Base-by-base conservation (phyloP, 2,329 filamentous ascomycete species). In the Ilyonectria mors-panacis region DNA sequence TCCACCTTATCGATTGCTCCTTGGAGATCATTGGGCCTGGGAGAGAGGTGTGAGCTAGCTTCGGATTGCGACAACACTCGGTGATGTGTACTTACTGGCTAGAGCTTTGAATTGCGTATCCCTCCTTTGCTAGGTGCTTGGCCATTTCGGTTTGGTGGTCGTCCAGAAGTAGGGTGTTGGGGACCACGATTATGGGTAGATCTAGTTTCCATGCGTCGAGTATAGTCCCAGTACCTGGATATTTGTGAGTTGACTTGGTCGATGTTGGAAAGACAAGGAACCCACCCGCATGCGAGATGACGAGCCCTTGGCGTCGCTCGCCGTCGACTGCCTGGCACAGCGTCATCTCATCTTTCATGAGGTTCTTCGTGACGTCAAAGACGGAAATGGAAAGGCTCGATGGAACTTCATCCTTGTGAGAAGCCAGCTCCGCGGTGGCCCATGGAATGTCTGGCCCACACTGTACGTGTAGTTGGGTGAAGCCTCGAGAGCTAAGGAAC, bases 81-180 rank as follows among this genome's bases (percentile, higher is more conserved):
- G 7, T 19, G 28, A 37, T 30, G 45, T 8, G 37, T n/a, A 78
- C 87, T 62, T 86, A 94, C 92, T 87, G 85, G 47, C 94, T 82
- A 59, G 86, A 83, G 12, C 92, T 93, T 73, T 91, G 87, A n/a
- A 95, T 85, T 3, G 94, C 89, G 81, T 97, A 97, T 26, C 92
- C 91, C 72, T 94, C 89, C 26, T 85, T 83, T 35, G 92, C 88
- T 63, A 98, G 87, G 71, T 93, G 91, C 56, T 90, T 85, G 1
- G 95, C 95, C 61, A 99, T 87, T 79, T 98, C 94, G 21, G 90
- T 87, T 81, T 99, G 96, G 78, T 99, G 96, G 75, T 99, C 95
- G 76, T 97, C 91, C 74, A 97, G 87, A 0, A 99, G 87, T 7
- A 85, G 85, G 2, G 90, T 87, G 79, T 99, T 99, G 2, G 95